Conservation (phyloP, 306 rosid species). For the Malus asiatica region DNA sequence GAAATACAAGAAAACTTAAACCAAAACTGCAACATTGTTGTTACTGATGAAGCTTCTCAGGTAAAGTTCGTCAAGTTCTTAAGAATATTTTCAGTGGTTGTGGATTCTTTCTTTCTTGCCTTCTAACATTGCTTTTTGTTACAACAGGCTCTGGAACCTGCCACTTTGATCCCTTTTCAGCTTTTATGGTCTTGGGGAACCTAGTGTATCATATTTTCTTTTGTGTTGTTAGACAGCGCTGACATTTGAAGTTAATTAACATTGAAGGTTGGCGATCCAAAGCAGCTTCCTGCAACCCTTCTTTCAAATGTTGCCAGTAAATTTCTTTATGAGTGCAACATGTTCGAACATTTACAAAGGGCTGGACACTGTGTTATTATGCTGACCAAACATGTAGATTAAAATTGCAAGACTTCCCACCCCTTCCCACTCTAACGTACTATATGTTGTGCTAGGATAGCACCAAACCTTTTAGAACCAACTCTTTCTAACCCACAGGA, state of each 20-base stretch:
- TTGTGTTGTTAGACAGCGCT: constrained; percentile 22
- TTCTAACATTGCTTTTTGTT: constrained; percentile 19
- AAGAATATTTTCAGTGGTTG: constrained; percentile 4
- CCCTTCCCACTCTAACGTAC: not conserved
- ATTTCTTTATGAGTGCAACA: constrained; percentile 79
- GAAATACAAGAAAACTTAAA: too few relatives aligned
- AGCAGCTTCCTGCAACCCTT: constrained; percentile 98
- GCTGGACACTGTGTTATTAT: constrained; percentile 90
- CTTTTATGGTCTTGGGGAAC: constrained; percentile 75
- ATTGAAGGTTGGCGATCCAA: constrained; percentile 91
- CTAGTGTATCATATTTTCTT: constrained; percentile 57
- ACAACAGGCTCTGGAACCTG: constrained; percentile 90
- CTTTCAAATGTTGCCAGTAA: constrained; percentile 85
- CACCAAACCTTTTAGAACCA: too few relatives aligned
- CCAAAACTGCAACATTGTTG: constrained; percentile 18
- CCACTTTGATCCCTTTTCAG: constrained; percentile 94
- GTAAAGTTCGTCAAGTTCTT: constrained; percentile 40
- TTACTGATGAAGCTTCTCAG: constrained; percentile 96
- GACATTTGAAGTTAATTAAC: constrained; percentile 20
- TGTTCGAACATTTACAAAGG: constrained; percentile 95
- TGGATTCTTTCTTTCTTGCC: constrained; percentile 10
- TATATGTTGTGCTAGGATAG: too few relatives aligned
- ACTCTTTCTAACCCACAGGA: too few relatives aligned
- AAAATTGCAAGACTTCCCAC: not conserved
- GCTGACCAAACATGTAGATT: constrained; percentile 80